These are phyloP conservation scores for Scheffersomyces parashehatae DNA, from an alignment of 1,139 yeast species.

Conservation along the genomic window DNA sequence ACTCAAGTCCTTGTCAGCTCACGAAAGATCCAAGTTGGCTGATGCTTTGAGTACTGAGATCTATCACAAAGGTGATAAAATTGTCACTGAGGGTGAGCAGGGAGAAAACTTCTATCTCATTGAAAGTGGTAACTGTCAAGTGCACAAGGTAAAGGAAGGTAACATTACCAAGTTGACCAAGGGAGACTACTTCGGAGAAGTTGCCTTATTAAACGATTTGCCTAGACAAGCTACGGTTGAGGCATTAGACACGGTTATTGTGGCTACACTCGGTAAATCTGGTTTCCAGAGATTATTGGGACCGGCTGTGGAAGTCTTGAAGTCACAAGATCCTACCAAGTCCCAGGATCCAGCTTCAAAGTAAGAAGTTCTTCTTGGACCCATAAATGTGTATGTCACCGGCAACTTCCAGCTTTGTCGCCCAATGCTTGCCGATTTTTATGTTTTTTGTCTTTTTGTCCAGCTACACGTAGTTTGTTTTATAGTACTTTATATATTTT, in stretches of 20 bases:
- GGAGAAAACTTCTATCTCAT: slow-evolving; percentile 92
- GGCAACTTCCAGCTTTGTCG: too few species aligned
- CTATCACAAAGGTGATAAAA: slow-evolving; percentile 69
- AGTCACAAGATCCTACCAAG: slow-evolving; percentile 75
- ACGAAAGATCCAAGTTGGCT: slow-evolving; percentile 88
- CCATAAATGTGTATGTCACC: too few species aligned
- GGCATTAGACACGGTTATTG: slow-evolving; percentile 75
- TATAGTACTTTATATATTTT: not conserved
- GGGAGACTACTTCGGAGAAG: slow-evolving; percentile 96
- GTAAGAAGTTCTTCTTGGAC: too few species aligned
- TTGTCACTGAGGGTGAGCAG: slow-evolving; percentile 83
- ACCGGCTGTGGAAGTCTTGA: slow-evolving; percentile 82
- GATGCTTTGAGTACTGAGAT: slow-evolving; percentile 86
- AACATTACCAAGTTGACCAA: slow-evolving; percentile 60
- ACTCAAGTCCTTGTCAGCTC: slow-evolving; percentile 66
- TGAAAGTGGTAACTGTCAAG: slow-evolving; percentile 84
- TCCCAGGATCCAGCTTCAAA: not conserved
- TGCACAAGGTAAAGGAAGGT: slow-evolving; percentile 58
- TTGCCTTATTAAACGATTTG: slow-evolving; percentile 84
- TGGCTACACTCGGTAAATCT: slow-evolving; percentile 85
- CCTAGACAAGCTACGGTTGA: slow-evolving; percentile 95
- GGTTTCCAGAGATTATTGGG: slow-evolving; percentile 95
- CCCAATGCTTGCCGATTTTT: too few species aligned
- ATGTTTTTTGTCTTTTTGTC: not conserved
- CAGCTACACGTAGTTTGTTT: not conserved